These are phyloP conservation scores for Penicillium decumbens DNA, from an alignment of 2,329 filamentous ascomycete species.

Conservation along the genomic window DNA sequence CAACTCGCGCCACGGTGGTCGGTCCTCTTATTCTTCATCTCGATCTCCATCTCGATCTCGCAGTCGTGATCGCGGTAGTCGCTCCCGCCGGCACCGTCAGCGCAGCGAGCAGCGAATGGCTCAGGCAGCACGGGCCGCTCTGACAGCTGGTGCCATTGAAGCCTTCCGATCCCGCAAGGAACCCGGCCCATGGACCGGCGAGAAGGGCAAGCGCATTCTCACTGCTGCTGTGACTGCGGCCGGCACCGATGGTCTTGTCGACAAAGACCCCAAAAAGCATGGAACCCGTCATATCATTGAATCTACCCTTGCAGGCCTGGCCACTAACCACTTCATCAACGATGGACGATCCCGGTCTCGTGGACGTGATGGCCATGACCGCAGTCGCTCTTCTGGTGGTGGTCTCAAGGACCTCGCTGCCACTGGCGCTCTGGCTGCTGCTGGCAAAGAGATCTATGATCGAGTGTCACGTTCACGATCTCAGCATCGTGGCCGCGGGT, in stretches of 20 bases:
- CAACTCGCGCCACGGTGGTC: constrained; percentile 38
- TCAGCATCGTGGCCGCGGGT: constrained; percentile 34
- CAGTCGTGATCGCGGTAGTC: constrained; percentile 50
- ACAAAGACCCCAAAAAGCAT: constrained; percentile 66
- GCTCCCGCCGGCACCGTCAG: constrained; percentile 37
- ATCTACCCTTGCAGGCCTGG: constrained; percentile 81
- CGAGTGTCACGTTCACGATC: constrained; percentile 39
- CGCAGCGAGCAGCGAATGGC: constrained; percentile 61
- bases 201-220: constrained; percentile 85
- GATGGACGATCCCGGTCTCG: constrained; percentile 70
- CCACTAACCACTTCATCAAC: constrained; percentile 80
- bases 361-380: constrained; percentile 54
- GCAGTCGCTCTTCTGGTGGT: constrained; percentile 43
- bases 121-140: constrained; percentile 84
- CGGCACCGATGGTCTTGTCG: constrained; percentile 72
- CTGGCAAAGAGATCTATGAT: constrained; percentile 46
- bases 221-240: constrained; percentile 83
- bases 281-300: constrained; percentile 76
- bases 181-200: constrained; percentile 81
- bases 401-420: constrained; percentile 43
- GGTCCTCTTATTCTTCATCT: constrained; percentile 31
- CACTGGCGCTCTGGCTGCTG: constrained; percentile 44
- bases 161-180: constrained; percentile 87
- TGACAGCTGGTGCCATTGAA: constrained; percentile 85
- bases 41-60: constrained; percentile 46